Evolutionary conservation across 768 basidiomycete genomes (phyloP), one percentile per base, ranked within the genome.

Genomic region (Artomyces pyxidatus): DNA sequence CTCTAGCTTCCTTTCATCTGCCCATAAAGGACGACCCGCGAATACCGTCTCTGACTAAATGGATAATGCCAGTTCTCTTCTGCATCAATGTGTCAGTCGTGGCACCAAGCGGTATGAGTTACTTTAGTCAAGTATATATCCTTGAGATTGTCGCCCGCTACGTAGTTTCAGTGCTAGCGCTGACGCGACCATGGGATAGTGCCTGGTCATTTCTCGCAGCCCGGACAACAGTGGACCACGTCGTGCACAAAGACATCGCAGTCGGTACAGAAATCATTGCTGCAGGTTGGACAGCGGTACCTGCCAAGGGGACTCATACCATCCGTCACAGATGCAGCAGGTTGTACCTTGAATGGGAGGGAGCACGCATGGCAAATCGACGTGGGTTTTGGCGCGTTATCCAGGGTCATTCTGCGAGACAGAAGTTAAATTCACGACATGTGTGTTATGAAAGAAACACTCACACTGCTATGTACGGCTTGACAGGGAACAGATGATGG

Each of bases 231-330:
- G 61, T 97, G 95, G 17, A 97, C 72, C 19, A 92, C 91, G 53
- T 95, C 90, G 58, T 98, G 96, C 4, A 97, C 83, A 61, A 97
- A 96, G 17, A 95, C 78, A 68, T 99, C 96, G 62, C 96, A 99
- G 42, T 98, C 94, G 22, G 83, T 77, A 63, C 96, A 98, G 61
- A 97, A 99, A 62, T 96, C 85, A 43, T 86, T 70, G 2, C 65
- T 59, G 68, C 96, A 98, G 21, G 88, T 85, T 2, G 85, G 83
- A 65, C 96, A 97, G 45, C 82, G 76, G 64, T 98, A 99, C 28
- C 95, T 76, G 16, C 92, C 88, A 6, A 88, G 70, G 1, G 88
- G 81, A 56, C 88, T 93, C 56, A 95, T 71, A 1, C 87, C 91
- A 48, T 93, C 75, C 29, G 66, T 62, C 6, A 58, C 74, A 27